Conservation (phyloP, 306 rosid genomes). For the Mucuna pruriens region DNA sequence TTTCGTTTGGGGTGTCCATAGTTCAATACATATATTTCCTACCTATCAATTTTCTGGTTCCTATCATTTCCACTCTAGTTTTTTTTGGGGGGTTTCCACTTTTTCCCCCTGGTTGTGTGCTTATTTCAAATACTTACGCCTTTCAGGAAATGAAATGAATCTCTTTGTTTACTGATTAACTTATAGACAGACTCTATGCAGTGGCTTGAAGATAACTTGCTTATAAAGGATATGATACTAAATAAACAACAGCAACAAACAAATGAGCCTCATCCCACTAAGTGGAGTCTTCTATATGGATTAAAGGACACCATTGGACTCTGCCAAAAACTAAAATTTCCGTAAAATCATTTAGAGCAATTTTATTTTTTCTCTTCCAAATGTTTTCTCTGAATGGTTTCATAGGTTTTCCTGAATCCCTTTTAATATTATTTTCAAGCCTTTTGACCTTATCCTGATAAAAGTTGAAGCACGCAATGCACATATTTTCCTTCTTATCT, state of each 20-base stretch:
- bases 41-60: background rate
- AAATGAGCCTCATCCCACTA: background rate
- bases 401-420: constrained; percentile 24
- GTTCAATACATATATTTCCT: background rate
- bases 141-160: constrained; percentile 22
- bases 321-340: constrained; percentile 11
- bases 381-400: background rate
- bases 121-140: constrained; percentile 28
- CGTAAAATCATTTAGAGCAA: constrained; percentile 6
- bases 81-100: background rate
- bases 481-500: constrained; percentile 24
- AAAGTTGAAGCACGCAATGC: constrained; percentile 23
- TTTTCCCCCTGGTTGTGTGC: background rate
- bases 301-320: background rate
- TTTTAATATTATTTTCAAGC: constrained; percentile 25
- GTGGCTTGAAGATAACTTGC: constrained; percentile 18
- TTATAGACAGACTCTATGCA: background rate
- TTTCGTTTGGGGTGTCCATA: background rate
- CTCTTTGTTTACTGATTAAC: background rate
- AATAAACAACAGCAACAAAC: background rate
- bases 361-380: background rate
- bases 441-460: background rate
- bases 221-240: background rate
- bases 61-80: background rate
- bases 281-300: background rate